Evolutionary conservation across 805 yeast species (phyloP), one percentile per base, ranked within the genome.

Genomic region (Zygosaccharomyces siamensis): DNA sequence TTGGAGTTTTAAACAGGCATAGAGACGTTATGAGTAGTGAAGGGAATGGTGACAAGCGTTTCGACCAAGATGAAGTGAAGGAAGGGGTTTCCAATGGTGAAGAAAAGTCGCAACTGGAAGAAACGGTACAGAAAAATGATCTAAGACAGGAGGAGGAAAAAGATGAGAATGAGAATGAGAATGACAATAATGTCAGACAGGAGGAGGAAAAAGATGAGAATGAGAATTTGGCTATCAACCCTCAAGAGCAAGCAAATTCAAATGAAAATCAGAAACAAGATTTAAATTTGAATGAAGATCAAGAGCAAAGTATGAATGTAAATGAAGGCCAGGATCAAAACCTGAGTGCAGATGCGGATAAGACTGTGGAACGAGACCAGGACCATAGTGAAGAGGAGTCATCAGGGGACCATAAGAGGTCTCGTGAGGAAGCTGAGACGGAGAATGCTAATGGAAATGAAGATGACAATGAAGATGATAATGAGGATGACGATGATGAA

Each of bases 401-500:
- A 33, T 36, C 11, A n/a, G 47, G 45, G 24, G 39, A 21, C 11
- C 43, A 46, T n/a, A 51, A 58, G 49, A 51, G 50, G 46, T 57
- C 51, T 38, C 66, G 61, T 23, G 65, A 52, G 14, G 67, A 59
- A 26, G 28, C 27, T 8, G 27, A 24, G 8, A 2, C 8, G 27
- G 27, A 27, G 68, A 50, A 12, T 56, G 38, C 43, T 21, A 18
- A 18, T 18, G 20, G 20, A 3, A 18, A 18, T 18, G 20, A 76
- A 0, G 80, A 75, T 0, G 79, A 76, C 20, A 18, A 49, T 20
- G 23, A 39, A 66, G 5, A 72, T 3, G 76, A 67, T 1, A 78
- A 70, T 1, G 81, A 61, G 0, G 67, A 63, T 1, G 75, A 76
- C 0, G 80, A 75, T 0, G 79, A 76, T 0, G 81, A 72, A 0